phyloP scores from a whole-genome alignment of 441 rosid genomes.

The Aleurites moluccanus region DNA sequence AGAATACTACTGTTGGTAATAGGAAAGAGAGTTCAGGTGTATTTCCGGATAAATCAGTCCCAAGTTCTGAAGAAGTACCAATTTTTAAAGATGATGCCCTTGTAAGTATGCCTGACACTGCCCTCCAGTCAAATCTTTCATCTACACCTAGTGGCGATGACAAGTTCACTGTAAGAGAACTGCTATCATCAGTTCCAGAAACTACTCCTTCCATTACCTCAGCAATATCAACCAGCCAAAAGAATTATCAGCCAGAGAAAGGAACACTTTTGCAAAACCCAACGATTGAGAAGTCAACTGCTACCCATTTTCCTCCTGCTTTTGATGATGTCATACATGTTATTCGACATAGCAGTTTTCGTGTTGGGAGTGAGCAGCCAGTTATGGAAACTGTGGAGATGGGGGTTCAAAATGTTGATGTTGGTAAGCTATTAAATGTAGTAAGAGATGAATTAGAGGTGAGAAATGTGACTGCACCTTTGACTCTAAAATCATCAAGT shows the following conservation, averaged over 20 bases:
- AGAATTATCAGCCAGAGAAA: slow-evolving; percentile 44
- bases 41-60: slow-evolving; percentile 24
- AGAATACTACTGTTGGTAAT: slow-evolving; percentile 20
- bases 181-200: slow-evolving; percentile 46
- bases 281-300: slow-evolving; percentile 40
- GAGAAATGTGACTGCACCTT: slow-evolving; percentile 42
- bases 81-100: slow-evolving; percentile 34
- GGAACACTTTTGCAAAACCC: slow-evolving; percentile 38
- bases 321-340: slow-evolving; percentile 88
- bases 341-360: slow-evolving; percentile 78
- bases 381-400: slow-evolving; percentile 77
- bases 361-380: slow-evolving; percentile 83
- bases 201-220: slow-evolving; percentile 36
- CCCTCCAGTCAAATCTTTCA: slow-evolving; percentile 31
- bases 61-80: slow-evolving; percentile 35
- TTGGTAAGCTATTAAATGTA: slow-evolving; percentile 72
- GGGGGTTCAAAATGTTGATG: slow-evolving; percentile 70
- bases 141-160: slow-evolving; percentile 53
- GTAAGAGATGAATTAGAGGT: slow-evolving; percentile 69
- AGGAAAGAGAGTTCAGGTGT: slow-evolving; percentile 28
- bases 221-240: slow-evolving; percentile 36
- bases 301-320: slow-evolving; percentile 51
- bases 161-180: slow-evolving; percentile 66
- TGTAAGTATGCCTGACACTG: slow-evolving; percentile 37
- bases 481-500: slow-evolving; percentile 37